Percentiles rank a stretch among this genome's conserved stretches.
These are phyloP conservation scores for Carallia brachiata DNA, from an alignment of 345 rosid species.

Conservation along the genomic window DNA sequence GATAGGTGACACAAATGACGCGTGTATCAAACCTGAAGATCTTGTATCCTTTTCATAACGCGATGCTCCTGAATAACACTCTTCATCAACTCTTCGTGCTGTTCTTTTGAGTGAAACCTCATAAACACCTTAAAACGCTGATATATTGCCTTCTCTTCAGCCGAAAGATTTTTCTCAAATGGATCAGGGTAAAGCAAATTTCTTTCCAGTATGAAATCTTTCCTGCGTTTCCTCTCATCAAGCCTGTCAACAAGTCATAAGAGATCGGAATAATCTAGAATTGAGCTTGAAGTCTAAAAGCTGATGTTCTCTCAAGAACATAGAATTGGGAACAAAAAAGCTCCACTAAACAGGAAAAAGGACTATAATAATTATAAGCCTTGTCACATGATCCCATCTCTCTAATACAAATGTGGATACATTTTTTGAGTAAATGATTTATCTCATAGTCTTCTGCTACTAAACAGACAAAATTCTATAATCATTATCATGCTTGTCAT, in stretches of 20 bases:
- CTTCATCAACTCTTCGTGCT: conserved; percentile 69
- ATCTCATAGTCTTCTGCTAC: too few relatives aligned
- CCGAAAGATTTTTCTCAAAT: conserved; percentile 64
- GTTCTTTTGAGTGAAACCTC: conserved; percentile 83
- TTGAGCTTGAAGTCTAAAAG: too few relatives aligned
- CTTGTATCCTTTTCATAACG: conserved; percentile 69
- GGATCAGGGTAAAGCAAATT: conserved; percentile 70
- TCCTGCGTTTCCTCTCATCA: conserved; percentile 96
- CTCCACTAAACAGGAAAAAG: too few relatives aligned
- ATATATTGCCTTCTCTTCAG: conserved; percentile 67
- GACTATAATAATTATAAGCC: too few relatives aligned
- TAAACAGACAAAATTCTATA: not conserved
- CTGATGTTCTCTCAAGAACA: too few relatives aligned
- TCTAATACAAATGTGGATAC: too few relatives aligned
- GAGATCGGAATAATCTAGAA: not conserved
- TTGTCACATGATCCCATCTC: too few relatives aligned
- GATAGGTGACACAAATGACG: not conserved
- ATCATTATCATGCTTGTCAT: not conserved
- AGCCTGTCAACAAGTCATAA: conserved; percentile 52
- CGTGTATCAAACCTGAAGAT: conserved; percentile 68
- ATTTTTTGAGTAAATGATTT: too few relatives aligned
- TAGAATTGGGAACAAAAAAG: too few relatives aligned
- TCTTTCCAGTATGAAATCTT: conserved; percentile 82
- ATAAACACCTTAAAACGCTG: conserved; percentile 71
- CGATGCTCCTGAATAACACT: conserved; percentile 67